Evolutionary conservation across 2,329 filamentous ascomycete species (phyloP), one percentile per base, ranked within the genome.

Genomic region (Balansia obtecta): DNA sequence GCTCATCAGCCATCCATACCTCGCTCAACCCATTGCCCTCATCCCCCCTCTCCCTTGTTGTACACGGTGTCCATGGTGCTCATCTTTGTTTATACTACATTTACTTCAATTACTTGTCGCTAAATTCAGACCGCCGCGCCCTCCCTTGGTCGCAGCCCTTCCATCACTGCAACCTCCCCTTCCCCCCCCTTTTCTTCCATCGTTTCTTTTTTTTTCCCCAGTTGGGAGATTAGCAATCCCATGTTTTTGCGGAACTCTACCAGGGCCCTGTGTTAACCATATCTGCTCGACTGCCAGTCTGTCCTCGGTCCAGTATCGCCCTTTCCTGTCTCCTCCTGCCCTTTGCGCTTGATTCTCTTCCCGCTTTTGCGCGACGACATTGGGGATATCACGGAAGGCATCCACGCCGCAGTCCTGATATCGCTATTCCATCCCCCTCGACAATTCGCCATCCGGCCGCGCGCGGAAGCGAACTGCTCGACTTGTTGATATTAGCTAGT

Each of bases 141-240:
- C 47, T 30, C 18, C n/a, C 40, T 33, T n/a, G 33, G 38, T 13
- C 22, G 44, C 49, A 41, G 45, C 48, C 8, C 41, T 40, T 48
- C 50, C 41, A 45, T 48, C 50, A 32, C 33, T 32, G 47, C 40
- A 45, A 48, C 48, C 30, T 48, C 50, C 50, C 49, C 18, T 47
- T 39, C 40, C 46, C 13, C 27, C 12, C 18, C 34, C 18, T 18
- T 40, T 41, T 11, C 18, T 12, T 9, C 34, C 13, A 27, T 27
- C 27, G 27, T 27, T 37, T 8, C 34, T 11, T 37, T 37, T 11
- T 37, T 37, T 37, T 37, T 9, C 32, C 27, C 40, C 20, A 45
- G 44, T 45, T 44, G 40, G 32, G 45, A 48, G 20, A 51, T 51
- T 51, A 45, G 45, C 50, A 27, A 33, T 45, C 12, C 34, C 33